Evolutionary conservation across 1,284 basidiomycete genomes (phyloP).

Genomic region (Singerocomus inundabilis): DNA sequence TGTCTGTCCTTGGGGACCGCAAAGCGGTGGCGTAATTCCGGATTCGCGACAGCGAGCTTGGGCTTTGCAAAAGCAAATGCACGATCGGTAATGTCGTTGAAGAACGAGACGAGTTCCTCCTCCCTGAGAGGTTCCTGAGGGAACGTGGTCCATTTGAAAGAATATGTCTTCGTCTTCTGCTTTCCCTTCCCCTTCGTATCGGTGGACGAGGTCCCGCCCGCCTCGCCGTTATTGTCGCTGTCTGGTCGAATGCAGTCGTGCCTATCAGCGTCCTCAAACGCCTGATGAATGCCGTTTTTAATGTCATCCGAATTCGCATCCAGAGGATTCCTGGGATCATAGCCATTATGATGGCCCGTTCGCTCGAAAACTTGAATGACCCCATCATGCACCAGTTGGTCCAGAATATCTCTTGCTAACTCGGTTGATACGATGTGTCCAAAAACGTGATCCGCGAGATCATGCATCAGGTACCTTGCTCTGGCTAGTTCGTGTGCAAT

Average conservation of each 20-base stretch:
- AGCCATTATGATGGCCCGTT: rapidly evolving
- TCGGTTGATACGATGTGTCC: slow-evolving; percentile 10
- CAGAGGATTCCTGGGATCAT: not conserved
- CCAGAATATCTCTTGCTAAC: slow-evolving; percentile 7
- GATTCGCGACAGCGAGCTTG: too few relatives aligned
- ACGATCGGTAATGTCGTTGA: too few relatives aligned
- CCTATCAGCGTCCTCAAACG: not conserved
- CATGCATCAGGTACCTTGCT: slow-evolving; percentile 5
- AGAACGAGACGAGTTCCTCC: too few relatives aligned
- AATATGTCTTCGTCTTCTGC: not conserved
- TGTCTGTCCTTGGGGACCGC: too few relatives aligned
- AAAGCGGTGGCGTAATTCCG: too few relatives aligned
- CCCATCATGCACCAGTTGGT: not conserved
- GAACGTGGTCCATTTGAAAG: too few relatives aligned
- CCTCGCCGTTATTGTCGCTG: not conserved
- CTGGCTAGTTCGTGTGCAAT: slow-evolving; percentile 7
- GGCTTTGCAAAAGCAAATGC: too few relatives aligned
- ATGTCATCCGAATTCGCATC: not conserved
- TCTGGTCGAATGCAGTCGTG: not conserved
- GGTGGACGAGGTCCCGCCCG: not conserved
- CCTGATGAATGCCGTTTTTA: slow-evolving; percentile 1
- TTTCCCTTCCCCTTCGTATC: not conserved
- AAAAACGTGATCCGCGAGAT: slow-evolving; percentile 15
- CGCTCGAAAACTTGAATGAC: slow-evolving; percentile 5
- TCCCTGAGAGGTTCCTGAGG: too few relatives aligned